These are phyloP conservation scores for Aspergillus versicolor DNA, from an alignment of 2,329 filamentous ascomycete species.

Conservation along the genomic window DNA sequence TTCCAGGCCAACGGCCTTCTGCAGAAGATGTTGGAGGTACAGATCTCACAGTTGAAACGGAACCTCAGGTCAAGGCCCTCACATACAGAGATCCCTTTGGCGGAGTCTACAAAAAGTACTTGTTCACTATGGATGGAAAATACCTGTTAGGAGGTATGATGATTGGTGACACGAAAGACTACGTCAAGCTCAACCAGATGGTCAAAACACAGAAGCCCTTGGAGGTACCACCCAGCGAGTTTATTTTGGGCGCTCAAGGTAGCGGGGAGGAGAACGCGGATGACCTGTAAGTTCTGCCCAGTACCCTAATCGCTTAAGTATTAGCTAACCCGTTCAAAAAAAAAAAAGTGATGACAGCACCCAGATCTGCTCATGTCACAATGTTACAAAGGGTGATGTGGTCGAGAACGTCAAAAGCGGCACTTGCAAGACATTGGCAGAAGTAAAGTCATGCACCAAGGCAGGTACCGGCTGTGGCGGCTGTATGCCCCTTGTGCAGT, in stretches of 20 bases:
- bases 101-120: slow-evolving; percentile 88
- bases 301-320: not conserved
- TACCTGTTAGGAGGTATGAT: slow-evolving; percentile 95
- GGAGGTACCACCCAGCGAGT: slow-evolving; percentile 74
- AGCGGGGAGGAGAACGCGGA: slow-evolving; percentile 72
- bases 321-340: not conserved
- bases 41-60: slow-evolving; percentile 37
- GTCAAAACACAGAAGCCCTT: slow-evolving; percentile 80
- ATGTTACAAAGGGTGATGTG: slow-evolving; percentile 82
- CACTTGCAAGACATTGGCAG: slow-evolving; percentile 75
- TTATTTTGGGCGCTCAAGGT: slow-evolving; percentile 77
- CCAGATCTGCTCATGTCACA: slow-evolving; percentile 91
- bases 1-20: slow-evolving; percentile 59
- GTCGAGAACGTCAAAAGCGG: slow-evolving; percentile 71
- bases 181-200: slow-evolving; percentile 83
- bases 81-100: slow-evolving; percentile 88
- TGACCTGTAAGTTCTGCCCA: slow-evolving; percentile 57
- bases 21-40: slow-evolving; percentile 42
- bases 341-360: slow-evolving; percentile 66
- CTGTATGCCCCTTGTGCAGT: slow-evolving; percentile 83
- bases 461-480: slow-evolving; percentile 88
- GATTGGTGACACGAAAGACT: slow-evolving; percentile 90
- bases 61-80: slow-evolving; percentile 71
- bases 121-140: slow-evolving; percentile 87
- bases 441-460: slow-evolving; percentile 87